Percentiles rank a stretch among this genome's conserved stretches.
Evolutionary conservation across 805 yeast genomes (phyloP).

Genomic region (Teunomyces tritomae): DNA sequence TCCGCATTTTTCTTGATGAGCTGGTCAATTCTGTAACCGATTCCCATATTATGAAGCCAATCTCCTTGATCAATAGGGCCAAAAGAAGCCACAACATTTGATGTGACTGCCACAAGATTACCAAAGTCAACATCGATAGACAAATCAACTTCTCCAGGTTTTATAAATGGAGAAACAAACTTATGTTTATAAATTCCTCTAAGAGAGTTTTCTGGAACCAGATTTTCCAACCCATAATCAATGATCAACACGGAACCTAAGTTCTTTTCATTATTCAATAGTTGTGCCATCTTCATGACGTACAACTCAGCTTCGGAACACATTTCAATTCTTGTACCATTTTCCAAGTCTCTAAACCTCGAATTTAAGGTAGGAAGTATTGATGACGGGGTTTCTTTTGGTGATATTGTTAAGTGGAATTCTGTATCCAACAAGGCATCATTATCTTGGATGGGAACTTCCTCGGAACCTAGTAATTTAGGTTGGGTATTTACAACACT

Average conservation of each 20-base stretch:
- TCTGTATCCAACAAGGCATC: constrained; percentile 24
- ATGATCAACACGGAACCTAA: constrained; percentile 67
- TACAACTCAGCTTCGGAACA: constrained; percentile 71
- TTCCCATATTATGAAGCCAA: constrained; percentile 74
- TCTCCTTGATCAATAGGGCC: constrained; percentile 78
- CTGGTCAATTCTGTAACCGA: constrained; percentile 65
- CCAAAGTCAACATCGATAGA: constrained; percentile 83
- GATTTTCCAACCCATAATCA: constrained; percentile 70
- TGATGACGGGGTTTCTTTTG: constrained; percentile 62
- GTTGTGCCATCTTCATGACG: constrained; percentile 49
- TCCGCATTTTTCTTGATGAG: constrained; percentile 43
- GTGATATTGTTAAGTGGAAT: constrained; percentile 57
- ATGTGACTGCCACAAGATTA: constrained; percentile 40
- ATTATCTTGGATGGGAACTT: constrained; percentile 8
- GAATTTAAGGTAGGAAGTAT: constrained; percentile 49
- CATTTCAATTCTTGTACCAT: constrained; percentile 62
- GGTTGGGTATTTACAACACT: constrained; percentile 35
- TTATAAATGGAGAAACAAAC: constrained; percentile 69
- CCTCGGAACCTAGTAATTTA: constrained; percentile 18
- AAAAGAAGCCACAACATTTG: constrained; percentile 24
- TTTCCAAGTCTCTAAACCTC: constrained; percentile 53
- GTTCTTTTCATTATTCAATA: constrained; percentile 37
- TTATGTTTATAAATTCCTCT: constrained; percentile 73
- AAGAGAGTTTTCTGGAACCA: constrained; percentile 67
- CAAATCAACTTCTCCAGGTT: constrained; percentile 78